Evolutionary conservation across 2,329 filamentous ascomycete species (phyloP).

Genomic region (Cercospora brassicicola): DNA sequence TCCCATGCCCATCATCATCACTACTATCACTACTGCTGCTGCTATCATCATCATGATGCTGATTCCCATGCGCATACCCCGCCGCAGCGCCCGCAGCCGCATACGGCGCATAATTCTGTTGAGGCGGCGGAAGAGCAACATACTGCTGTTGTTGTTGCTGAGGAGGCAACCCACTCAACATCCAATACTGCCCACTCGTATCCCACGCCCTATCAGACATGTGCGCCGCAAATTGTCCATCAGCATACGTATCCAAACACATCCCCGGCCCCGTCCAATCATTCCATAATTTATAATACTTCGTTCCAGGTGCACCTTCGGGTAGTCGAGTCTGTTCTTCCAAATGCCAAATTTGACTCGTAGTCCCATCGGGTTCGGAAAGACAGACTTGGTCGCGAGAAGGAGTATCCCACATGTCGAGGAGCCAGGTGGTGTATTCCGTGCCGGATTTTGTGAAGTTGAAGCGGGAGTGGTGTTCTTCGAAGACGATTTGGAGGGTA

Average conservation of each 20-base stretch:
- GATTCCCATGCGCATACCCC: neutral
- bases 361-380: neutral
- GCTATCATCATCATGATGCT: neutral
- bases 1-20: neutral
- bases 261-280: neutral
- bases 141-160: neutral
- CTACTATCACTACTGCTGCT: neutral
- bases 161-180: neutral
- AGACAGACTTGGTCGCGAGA: neutral
- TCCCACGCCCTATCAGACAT: neutral
- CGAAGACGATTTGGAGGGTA: neutral
- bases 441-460: neutral
- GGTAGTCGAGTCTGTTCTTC: neutral
- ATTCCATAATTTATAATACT: neutral
- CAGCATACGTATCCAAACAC: neutral
- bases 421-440: neutral
- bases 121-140: neutral
- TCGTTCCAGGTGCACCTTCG: neutral
- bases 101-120: neutral
- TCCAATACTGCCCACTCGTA: neutral
- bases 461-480: neutral
- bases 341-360: neutral
- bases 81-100: neutral
- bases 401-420: neutral
- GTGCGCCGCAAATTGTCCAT: neutral